phyloP scores from a whole-genome alignment of 805 yeast species.

The Cyberlindnera lachancei region DNA sequence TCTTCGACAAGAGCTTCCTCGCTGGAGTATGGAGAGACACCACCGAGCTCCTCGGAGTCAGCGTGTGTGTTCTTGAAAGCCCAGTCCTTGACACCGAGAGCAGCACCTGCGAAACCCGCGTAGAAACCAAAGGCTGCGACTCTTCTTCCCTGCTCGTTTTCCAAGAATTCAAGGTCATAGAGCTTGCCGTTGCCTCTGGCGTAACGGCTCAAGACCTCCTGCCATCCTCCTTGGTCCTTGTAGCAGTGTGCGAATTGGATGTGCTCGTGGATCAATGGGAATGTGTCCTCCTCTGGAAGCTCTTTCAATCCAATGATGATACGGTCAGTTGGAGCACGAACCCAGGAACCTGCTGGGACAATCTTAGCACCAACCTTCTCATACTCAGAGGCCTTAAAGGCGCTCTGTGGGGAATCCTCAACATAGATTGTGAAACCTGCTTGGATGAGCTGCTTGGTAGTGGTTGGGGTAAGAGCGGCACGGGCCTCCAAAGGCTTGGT shows the following conservation, averaged over 20 bases:
- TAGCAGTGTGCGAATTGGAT: constrained; percentile 99
- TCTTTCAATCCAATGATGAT: constrained; percentile 92
- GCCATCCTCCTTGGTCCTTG: constrained; percentile 97
- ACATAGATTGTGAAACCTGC: constrained; percentile 88
- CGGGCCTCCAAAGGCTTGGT: constrained; percentile 96
- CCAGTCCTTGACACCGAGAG: constrained; percentile 92
- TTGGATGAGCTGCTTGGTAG: constrained; percentile 73
- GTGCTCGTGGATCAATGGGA: constrained; percentile 93
- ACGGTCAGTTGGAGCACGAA: constrained; percentile 80
- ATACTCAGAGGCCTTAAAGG: constrained; percentile 72
- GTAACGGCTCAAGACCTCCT: constrained; percentile 81
- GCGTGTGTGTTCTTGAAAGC: constrained; percentile 75
- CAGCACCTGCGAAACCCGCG: constrained; percentile 99
- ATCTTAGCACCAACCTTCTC: constrained; percentile 73
- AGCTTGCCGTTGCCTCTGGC: constrained; percentile 86
- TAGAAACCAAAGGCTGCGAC: constrained; percentile 99
- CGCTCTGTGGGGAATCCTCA: constrained; percentile 81
- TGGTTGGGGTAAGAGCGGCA: constrained; percentile 91
- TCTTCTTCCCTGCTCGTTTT: constrained; percentile 92
- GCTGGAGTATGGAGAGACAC: constrained; percentile 75
- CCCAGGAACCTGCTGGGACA: constrained; percentile 94
- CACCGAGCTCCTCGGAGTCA: constrained; percentile 64
- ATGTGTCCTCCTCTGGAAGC: constrained; percentile 79
- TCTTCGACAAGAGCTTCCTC: constrained; percentile 70
- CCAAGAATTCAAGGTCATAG: constrained; percentile 91